Percentiles rank a stretch among this genome's conserved stretches.
These are phyloP conservation scores for Rhynchospora breviuscula DNA, from an alignment of 176 grass and related monocot genomes.

Conservation along the genomic window DNA sequence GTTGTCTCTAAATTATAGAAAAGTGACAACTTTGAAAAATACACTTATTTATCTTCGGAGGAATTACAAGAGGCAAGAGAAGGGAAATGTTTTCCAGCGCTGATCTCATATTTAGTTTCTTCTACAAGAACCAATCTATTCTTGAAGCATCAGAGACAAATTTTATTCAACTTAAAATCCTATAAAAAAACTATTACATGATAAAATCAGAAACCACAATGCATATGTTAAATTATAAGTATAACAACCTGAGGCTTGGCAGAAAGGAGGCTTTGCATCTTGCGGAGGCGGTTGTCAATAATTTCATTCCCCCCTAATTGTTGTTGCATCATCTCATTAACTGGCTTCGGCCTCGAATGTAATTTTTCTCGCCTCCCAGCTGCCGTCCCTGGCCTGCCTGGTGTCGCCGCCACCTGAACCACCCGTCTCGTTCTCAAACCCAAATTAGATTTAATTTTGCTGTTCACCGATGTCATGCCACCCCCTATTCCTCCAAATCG, in stretches of 20 bases:
- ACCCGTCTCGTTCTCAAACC: constrained; percentile 41
- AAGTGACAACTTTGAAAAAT: background rate
- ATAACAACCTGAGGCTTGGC: constrained; percentile 35
- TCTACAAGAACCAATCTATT: background rate
- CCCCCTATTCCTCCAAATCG: background rate
- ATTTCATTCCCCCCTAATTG: constrained; percentile 45
- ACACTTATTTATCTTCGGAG: background rate
- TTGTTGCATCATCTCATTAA: constrained; percentile 57
- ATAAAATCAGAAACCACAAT: constrained; percentile 3
- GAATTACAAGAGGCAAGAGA: background rate
- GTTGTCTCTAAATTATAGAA: background rate
- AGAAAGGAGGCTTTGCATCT: constrained; percentile 31
- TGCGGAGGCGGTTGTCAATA: constrained; percentile 25
- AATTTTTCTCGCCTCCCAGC: constrained; percentile 14
- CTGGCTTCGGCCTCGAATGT: constrained; percentile 26
- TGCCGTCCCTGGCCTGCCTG: constrained; percentile 31
- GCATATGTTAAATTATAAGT: constrained; percentile 23
- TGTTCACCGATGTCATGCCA: constrained; percentile 42
- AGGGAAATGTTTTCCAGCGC: background rate
- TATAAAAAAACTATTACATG: background rate
- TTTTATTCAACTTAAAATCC: background rate
- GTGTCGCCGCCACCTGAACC: constrained; percentile 20
- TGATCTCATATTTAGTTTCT: background rate
- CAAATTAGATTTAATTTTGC: constrained; percentile 45
- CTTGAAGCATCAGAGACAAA: background rate